Percentiles rank a stretch among this genome's conserved stretches.
Conservation (phyloP, 164 flowering plant species). For the Annona cherimola region DNA sequence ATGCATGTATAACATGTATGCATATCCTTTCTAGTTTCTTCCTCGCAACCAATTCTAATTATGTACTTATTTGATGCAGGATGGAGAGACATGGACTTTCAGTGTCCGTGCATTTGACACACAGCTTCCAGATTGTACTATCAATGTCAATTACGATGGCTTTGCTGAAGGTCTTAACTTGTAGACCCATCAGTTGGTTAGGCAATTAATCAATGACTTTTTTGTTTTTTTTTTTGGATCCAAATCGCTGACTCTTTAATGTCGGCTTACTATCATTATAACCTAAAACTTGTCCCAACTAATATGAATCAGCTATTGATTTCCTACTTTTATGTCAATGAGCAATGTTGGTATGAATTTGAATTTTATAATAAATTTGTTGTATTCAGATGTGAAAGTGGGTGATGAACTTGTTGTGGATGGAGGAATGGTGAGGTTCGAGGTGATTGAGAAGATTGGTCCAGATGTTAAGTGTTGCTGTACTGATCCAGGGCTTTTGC, state of each 20-base stretch:
- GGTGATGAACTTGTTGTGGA: conserved; percentile 97
- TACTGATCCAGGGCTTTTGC: conserved; percentile 89
- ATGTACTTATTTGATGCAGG: conserved; percentile 43
- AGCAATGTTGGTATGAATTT: not conserved
- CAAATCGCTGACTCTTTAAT: not conserved
- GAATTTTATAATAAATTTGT: conserved; percentile 9
- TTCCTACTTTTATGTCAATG: too few relatives aligned
- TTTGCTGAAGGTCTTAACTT: conserved; percentile 82
- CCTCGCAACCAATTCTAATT: not conserved
- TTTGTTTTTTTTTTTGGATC: not conserved
- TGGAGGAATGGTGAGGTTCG: conserved; percentile 99
- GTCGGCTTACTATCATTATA: too few relatives aligned
- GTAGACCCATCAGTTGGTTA: not conserved
- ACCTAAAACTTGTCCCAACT: too few relatives aligned
- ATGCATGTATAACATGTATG: not conserved
- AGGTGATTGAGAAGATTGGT: conserved; percentile 92
- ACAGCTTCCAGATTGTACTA: conserved; percentile 72
- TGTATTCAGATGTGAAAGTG: conserved; percentile 67
- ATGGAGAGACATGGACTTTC: conserved; percentile 96
- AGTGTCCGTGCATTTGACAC: conserved; percentile 77
- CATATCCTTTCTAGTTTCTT: not conserved
- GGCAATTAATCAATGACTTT: not conserved
- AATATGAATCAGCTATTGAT: too few relatives aligned
- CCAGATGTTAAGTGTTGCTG: conserved; percentile 93
- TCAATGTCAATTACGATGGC: conserved; percentile 90